Conservation (phyloP, 2,329 filamentous ascomycete genomes). For the Penicillium psychrosexuale region DNA sequence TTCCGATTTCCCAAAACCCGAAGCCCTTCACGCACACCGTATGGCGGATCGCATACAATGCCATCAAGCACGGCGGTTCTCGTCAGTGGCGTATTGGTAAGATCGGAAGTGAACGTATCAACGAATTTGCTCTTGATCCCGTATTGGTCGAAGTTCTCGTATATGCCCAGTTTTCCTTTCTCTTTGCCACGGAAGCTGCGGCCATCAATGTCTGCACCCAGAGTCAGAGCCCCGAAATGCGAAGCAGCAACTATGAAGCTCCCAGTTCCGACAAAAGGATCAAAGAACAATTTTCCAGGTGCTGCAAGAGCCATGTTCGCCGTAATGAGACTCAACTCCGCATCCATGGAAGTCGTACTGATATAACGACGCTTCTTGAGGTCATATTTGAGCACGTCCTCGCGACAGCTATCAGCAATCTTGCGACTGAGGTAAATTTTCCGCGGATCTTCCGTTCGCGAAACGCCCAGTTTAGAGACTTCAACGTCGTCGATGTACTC, state of each 20-base stretch:
- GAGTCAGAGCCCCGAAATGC: conserved; percentile 78
- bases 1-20: conserved; percentile 80
- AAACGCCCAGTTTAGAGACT: conserved; percentile 35
- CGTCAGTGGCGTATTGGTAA: conserved; percentile 80
- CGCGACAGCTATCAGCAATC: conserved; percentile 64
- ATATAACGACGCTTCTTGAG: conserved; percentile 94
- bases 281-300: conserved; percentile 83
- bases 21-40: conserved; percentile 88
- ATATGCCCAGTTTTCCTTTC: conserved; percentile 40
- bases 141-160: conserved; percentile 84
- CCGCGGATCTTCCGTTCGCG: conserved; percentile 51
- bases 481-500: conserved; percentile 61
- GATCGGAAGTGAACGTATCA: conserved; percentile 77
- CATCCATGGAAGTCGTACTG: conserved; percentile 95
- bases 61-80: conserved; percentile 68
- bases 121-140: conserved; percentile 63
- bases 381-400: conserved; percentile 70
- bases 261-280: conserved; percentile 93
- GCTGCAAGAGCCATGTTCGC: conserved; percentile 83
- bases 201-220: conserved; percentile 92
- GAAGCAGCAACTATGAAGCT: conserved; percentile 88
- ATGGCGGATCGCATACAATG: conserved; percentile 93
- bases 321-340: conserved; percentile 84
- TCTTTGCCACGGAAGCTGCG: conserved; percentile 71
- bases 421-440: conserved; percentile 69